Evolutionary conservation across 108 stramenopile species (phyloP).

Genomic region (Epithemia pelagica): DNA sequence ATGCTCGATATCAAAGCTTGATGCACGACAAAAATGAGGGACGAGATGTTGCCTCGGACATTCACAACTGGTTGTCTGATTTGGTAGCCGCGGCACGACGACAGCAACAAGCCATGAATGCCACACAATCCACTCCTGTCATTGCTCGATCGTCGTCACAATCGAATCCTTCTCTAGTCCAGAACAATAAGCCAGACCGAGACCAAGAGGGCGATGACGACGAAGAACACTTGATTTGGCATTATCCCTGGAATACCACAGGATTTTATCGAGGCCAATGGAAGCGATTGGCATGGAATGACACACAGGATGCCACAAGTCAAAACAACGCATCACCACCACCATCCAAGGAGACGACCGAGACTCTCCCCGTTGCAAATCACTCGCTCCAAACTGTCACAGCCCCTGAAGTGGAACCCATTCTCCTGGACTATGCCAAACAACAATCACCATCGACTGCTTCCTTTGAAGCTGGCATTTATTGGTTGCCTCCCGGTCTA

Average conservation of each 20-base stretch:
- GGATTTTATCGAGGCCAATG: constrained; percentile 83
- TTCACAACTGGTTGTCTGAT: constrained; percentile 40
- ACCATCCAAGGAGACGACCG: background rate
- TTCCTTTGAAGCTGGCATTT: constrained; percentile 30
- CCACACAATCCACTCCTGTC: too few species aligned
- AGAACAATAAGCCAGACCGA: too few species aligned
- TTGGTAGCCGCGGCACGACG: constrained; percentile 2
- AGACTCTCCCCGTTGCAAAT: background rate
- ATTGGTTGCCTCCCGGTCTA: constrained; percentile 39
- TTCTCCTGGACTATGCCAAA: background rate
- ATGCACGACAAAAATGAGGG: constrained; percentile 38
- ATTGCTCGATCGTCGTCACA: too few species aligned
- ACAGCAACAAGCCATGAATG: background rate
- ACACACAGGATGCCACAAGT: background rate
- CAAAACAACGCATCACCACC: background rate
- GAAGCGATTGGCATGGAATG: constrained; percentile 10
- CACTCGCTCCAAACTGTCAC: background rate
- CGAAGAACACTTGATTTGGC: constrained; percentile 22
- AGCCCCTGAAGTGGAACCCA: background rate
- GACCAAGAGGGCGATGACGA: background rate
- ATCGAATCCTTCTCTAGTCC: too few species aligned
- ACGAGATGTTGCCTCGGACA: constrained; percentile 36
- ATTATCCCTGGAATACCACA: constrained; percentile 83
- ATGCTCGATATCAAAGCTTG: constrained; percentile 43
- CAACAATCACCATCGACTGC: constrained; percentile 1